Evolutionary conservation across 805 yeast species (phyloP), one percentile per base, ranked within the genome.

Genomic region (Tetrapisispora nanseiensis): DNA sequence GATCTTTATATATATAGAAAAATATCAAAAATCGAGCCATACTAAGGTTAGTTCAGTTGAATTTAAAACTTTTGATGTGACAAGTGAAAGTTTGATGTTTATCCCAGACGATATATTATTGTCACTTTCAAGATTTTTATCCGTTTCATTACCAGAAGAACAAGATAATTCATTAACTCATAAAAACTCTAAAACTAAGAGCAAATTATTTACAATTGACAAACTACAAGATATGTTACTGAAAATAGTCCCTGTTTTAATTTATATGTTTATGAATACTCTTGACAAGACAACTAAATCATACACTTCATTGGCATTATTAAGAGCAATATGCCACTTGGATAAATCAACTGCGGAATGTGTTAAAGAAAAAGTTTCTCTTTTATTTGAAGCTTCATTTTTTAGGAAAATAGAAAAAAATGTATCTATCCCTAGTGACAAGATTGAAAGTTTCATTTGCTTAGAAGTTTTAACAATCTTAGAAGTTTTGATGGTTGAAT

Each of bases 41-140:
- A 18, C 9, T 13, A 35, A 35, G 9, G 28, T 20, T 8, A 24
- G n/a, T 15, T 16, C 30, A 35, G 10, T 8, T 24, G 38, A 35
- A 16, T 7, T 5, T 4, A 18, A 16, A 16, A 38, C 50, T 6
- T 53, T 46, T 5, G 55, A 64, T 7, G 55, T 76, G 1, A 66
- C 86, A 5, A 74, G 81, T 36, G 95, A 84, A 52, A 75, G 85
- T 0, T 60, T 86, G 31, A 80, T 85, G 77, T 75, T 80, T 41
- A 74, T 79, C 2, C 87, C 90, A 0, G 81, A 78, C 50, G 82
- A 78, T n/a, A 56, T 83, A 23, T 59, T 82, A 16, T 50, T 73
- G 1, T 66, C 75, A 12, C 66, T 80, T 16, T 61, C 85, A 16
- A 70, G 72, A 32, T 65, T 86, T 38, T 62, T 82, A 6, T 72